These are phyloP conservation scores for Didymella lethalis DNA, from an alignment of 2,329 filamentous ascomycete genomes.

Conservation along the genomic window DNA sequence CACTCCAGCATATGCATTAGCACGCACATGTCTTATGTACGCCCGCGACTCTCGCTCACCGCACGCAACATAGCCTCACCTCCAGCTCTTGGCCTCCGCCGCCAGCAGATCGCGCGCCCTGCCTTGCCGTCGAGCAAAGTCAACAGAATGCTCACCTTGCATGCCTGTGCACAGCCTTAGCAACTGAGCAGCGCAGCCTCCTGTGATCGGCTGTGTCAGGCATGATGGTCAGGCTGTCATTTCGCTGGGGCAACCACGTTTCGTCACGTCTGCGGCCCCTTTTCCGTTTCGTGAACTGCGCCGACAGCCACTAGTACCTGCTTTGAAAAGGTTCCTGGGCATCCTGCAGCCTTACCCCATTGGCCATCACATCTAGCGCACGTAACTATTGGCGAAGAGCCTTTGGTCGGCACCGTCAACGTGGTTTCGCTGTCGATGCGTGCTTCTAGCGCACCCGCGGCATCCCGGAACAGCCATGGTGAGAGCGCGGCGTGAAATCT, in stretches of 20 bases:
- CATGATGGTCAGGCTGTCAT: conserved; percentile 32
- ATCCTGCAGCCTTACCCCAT: conserved; percentile 45
- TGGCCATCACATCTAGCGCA: conserved; percentile 27
- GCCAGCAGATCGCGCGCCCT: conserved; percentile 13
- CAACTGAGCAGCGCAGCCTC: conserved; percentile 1
- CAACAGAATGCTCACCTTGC: conserved; percentile 17
- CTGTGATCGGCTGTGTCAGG: conserved; percentile 13
- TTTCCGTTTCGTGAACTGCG: conserved; percentile 27
- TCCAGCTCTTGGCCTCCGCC: conserved; percentile 10
- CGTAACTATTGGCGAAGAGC: conserved; percentile 28
- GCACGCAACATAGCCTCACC: conserved; percentile 24
- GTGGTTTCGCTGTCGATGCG: conserved; percentile 39
- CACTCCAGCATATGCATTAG: conserved; percentile 30
- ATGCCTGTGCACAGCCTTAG: conserved; percentile 4
- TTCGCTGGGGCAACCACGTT: conserved; percentile 25
- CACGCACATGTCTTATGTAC: conserved; percentile 37
- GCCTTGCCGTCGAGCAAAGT: background rate
- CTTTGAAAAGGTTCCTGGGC: conserved; percentile 43
- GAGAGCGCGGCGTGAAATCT: conserved; percentile 30
- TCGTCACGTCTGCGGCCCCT: conserved; percentile 26
- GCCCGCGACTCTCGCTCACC: conserved; percentile 30
- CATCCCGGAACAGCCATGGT: conserved; percentile 39
- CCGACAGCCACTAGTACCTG: conserved; percentile 32
- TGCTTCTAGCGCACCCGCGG: conserved; percentile 44
- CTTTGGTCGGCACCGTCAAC: conserved; percentile 34